Evolutionary conservation across 2,329 filamentous ascomycete genomes (phyloP).

Genomic region (Xylaria sp.): DNA sequence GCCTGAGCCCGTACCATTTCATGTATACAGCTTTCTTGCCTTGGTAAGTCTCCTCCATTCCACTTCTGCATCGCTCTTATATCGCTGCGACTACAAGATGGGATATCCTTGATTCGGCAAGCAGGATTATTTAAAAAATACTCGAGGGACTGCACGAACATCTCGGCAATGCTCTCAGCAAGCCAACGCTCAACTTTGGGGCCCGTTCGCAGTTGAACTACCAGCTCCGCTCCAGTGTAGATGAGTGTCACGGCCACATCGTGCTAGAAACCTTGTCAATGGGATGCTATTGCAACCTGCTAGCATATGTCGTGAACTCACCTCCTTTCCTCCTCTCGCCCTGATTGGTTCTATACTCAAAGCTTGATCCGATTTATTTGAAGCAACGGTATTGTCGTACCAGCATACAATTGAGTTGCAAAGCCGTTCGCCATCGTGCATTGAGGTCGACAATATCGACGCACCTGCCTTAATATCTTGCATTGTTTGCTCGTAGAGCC

Average conservation of each 20-base stretch:
- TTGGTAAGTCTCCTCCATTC: conserved; percentile 19
- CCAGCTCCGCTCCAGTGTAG: conserved; percentile 5
- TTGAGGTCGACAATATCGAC: not conserved
- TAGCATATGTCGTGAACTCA: not conserved
- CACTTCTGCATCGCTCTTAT: conserved; percentile 16
- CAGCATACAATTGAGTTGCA: conserved; percentile 4
- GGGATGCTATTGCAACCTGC: not conserved
- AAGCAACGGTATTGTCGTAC: too few species aligned
- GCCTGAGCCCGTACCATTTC: conserved; percentile 14
- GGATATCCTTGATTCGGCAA: conserved; percentile 11
- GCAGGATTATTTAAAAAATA: conserved; percentile 5
- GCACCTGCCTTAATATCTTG: not conserved
- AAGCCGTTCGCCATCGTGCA: conserved; percentile 1
- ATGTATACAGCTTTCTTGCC: conserved; percentile 19
- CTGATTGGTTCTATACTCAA: not conserved
- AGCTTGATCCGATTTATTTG: not conserved
- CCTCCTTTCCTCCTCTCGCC: not conserved
- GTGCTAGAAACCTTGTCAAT: conserved; percentile 4
- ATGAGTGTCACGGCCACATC: conserved; percentile 9
- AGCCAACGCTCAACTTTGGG: conserved; percentile 2
- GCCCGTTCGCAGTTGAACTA: conserved; percentile 3
- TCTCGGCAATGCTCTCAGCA: conserved; percentile 10
- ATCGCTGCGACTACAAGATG: conserved; percentile 11
- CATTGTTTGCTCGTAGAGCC: not conserved
- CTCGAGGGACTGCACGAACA: conserved; percentile 16